Evolutionary conservation across 768 basidiomycete genomes (phyloP).

Genomic region (Tricholoma terreum): DNA sequence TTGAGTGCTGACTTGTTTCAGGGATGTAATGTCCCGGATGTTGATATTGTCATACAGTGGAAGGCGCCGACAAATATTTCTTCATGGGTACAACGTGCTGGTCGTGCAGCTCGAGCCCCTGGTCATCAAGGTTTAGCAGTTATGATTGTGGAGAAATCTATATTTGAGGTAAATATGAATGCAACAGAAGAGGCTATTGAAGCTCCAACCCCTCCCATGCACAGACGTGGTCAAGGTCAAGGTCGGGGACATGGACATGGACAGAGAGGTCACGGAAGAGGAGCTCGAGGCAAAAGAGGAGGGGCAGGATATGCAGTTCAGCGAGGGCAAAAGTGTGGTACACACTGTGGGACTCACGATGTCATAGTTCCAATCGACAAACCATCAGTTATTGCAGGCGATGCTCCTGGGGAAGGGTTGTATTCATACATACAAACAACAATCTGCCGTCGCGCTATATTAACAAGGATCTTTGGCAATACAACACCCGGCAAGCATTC

Average conservation of each 20-base stretch:
- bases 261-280: too few relatives aligned
- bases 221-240: neutral
- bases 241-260: constrained; percentile 2
- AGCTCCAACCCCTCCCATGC: neutral
- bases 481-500: constrained; percentile 5
- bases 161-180: constrained; percentile 18
- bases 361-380: neutral
- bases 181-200: neutral
- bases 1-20: too few relatives aligned
- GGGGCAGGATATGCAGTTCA: constrained; percentile 2
- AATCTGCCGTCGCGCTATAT: constrained; percentile 21
- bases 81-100: constrained; percentile 33
- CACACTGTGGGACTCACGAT: constrained; percentile 11
- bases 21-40: constrained; percentile 33
- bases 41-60: constrained; percentile 38
- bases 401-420: constrained; percentile 26
- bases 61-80: constrained; percentile 29
- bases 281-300: constrained; percentile 5
- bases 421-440: constrained; percentile 25
- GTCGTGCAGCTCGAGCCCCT: constrained; percentile 25
- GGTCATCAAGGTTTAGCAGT: constrained; percentile 21
- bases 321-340: constrained; percentile 12
- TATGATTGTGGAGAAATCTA: too few relatives aligned
- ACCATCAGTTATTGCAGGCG: constrained; percentile 7
- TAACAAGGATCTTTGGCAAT: constrained; percentile 12